A percentile compares a stretch with the other conserved stretches of the same genome.
These are phyloP conservation scores for Tympanopsis confertula DNA, from an alignment of 2,329 filamentous ascomycete species.

Conservation along the genomic window DNA sequence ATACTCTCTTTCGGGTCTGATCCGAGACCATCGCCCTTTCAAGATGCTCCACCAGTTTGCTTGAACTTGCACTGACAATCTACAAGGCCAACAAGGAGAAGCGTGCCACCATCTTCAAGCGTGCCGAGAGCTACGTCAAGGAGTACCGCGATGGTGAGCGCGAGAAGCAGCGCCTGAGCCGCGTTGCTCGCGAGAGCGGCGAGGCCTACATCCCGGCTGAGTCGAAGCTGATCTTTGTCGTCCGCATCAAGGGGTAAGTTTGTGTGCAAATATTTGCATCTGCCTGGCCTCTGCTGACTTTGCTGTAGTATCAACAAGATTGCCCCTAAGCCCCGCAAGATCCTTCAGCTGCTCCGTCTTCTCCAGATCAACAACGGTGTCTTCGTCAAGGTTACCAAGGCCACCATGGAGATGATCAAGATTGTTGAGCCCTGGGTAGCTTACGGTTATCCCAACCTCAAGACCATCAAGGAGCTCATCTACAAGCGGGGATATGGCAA, in stretches of 20 bases:
- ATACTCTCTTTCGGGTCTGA: conserved; percentile 99
- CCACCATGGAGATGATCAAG: conserved; percentile 92
- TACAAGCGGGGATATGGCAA: conserved; percentile 99
- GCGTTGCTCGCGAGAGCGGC: conserved; percentile 82
- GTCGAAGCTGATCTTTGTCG: conserved; percentile 91
- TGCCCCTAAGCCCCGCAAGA: conserved; percentile 99
- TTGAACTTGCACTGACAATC: conserved; percentile 9
- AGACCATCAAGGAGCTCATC: conserved; percentile 96
- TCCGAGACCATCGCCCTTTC: no score
- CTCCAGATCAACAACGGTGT: conserved; percentile 99
- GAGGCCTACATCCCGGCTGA: conserved; percentile 90
- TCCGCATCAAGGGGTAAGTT: conserved; percentile 91
- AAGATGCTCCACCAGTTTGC: conserved; percentile 1
- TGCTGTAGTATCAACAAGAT: conserved; percentile 98
- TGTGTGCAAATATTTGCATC: conserved; percentile 6
- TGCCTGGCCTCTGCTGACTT: conserved; percentile 3
- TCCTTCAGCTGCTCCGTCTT: conserved; percentile 96
- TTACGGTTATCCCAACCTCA: conserved; percentile 99
- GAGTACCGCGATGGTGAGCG: conserved; percentile 98
- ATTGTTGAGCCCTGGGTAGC: conserved; percentile 98
- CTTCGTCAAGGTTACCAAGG: conserved; percentile 96
- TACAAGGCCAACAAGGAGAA: conserved; percentile 92
- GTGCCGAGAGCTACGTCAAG: conserved; percentile 98
- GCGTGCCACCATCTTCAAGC: conserved; percentile 98
- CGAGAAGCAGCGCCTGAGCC: conserved; percentile 89